A percentile compares a stretch with the other conserved stretches of the same genome.
These are phyloP conservation scores for Candida adriatica DNA, from an alignment of 805 yeast genomes.

Conservation along the genomic window DNA sequence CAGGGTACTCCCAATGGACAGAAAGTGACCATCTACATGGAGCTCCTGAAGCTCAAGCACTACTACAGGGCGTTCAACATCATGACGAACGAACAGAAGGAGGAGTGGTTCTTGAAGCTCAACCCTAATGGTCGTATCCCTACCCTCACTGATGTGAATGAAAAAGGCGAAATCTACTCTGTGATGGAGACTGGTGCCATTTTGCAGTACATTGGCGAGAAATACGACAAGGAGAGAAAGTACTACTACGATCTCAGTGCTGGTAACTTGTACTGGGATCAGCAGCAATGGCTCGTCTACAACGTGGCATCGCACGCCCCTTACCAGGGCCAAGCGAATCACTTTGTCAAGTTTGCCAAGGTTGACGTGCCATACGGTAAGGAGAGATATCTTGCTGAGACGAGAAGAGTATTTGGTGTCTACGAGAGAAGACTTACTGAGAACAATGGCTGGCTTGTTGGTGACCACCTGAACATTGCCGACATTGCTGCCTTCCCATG, in stretches of 20 bases:
- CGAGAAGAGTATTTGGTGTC: slow-evolving; percentile 47
- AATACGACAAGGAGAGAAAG: slow-evolving; percentile 49
- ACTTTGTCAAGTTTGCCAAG: slow-evolving; percentile 37
- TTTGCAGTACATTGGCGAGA: slow-evolving; percentile 50
- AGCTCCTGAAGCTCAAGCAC: slow-evolving; percentile 27
- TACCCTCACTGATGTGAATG: slow-evolving; percentile 33
- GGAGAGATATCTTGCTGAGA: slow-evolving; percentile 43
- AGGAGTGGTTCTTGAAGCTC: slow-evolving; percentile 47
- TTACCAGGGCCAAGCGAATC: slow-evolving; percentile 54
- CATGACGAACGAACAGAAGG: slow-evolving; percentile 38
- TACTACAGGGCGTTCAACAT: slow-evolving; percentile 36
- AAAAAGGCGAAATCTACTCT: slow-evolving; percentile 35
- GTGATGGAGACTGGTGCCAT: slow-evolving; percentile 60
- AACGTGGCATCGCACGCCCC: slow-evolving; percentile 58
- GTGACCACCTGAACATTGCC: slow-evolving; percentile 51
- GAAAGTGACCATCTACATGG: slow-evolving; percentile 30
- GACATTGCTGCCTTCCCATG: slow-evolving; percentile 48
- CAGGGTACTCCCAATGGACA: slow-evolving; percentile 35
- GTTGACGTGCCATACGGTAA: slow-evolving; percentile 51
- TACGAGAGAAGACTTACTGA: slow-evolving; percentile 42
- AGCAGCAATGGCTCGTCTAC: slow-evolving; percentile 47
- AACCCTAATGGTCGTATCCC: slow-evolving; percentile 65
- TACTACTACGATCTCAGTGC: slow-evolving; percentile 26
- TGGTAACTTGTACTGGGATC: slow-evolving; percentile 41
- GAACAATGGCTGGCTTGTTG: slow-evolving; percentile 52